Conservation (phyloP, 352 stramenopile species). For the Globisporangium splendens region DNA sequence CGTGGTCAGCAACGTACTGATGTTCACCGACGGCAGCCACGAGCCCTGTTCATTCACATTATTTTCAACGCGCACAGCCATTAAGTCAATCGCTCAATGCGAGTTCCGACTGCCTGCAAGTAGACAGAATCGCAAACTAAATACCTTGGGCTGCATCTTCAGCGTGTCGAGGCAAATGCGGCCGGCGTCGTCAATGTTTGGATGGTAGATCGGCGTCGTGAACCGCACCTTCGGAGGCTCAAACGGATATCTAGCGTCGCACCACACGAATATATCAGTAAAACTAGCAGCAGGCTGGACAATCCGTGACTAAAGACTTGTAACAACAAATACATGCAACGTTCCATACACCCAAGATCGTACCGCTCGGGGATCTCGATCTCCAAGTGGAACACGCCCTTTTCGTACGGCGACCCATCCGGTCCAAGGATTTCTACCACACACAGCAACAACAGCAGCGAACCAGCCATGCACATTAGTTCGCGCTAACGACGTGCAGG, state of each 20-base stretch:
- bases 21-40: constrained; percentile 90
- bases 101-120: not conserved
- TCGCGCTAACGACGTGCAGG: too few species aligned
- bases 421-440: constrained; percentile 69
- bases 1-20: constrained; percentile 87
- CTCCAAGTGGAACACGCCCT: constrained; percentile 65
- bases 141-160: constrained; percentile 88
- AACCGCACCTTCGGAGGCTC: constrained; percentile 81
- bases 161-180: constrained; percentile 90
- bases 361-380: constrained; percentile 74
- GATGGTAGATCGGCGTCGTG: constrained; percentile 78
- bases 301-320: not conserved
- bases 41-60: constrained; percentile 44
- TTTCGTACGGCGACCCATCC: constrained; percentile 80
- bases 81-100: too few species aligned
- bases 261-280: too few species aligned
- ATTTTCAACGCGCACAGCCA: too few species aligned
- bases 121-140: constrained; percentile 6
- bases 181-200: constrained; percentile 83
- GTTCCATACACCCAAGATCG: not conserved
- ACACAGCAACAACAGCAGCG: too few species aligned
- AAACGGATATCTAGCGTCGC: constrained; percentile 62
- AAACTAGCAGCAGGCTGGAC: not conserved
- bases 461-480: too few species aligned
- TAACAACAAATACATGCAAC: too few species aligned